phyloP scores from a whole-genome alignment of 345 rosid genomes.

The Populus euphratica region DNA sequence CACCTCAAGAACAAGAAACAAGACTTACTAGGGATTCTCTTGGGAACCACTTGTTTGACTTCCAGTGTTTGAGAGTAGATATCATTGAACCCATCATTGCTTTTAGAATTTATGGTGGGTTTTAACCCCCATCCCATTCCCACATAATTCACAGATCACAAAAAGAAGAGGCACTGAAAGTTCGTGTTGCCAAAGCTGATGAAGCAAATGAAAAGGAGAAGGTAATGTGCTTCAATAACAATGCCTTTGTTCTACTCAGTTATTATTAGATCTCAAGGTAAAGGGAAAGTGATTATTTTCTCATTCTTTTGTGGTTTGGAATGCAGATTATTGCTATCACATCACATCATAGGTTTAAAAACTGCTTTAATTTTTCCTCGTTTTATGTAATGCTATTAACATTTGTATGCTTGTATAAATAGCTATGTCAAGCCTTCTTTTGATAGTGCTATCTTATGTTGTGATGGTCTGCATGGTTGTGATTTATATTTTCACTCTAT shows the following conservation, averaged over 20 bases:
- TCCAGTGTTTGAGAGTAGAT: background rate
- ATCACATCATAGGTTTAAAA: background rate
- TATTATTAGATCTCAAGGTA: background rate
- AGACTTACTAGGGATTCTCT: background rate
- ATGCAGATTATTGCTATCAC: background rate
- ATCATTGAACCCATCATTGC: background rate
- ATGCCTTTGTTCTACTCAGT: background rate
- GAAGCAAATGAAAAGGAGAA: slow-evolving; percentile 77
- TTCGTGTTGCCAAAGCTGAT: slow-evolving; percentile 73
- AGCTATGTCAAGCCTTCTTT: background rate
- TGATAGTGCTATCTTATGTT: background rate
- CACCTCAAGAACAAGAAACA: background rate
- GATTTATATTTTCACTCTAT: background rate
- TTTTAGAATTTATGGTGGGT: background rate
- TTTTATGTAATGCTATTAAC: background rate
- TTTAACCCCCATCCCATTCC: background rate
- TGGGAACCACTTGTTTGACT: background rate
- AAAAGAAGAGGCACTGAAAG: slow-evolving; percentile 87
- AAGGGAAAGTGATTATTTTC: background rate
- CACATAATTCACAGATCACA: slow-evolving; percentile 42
- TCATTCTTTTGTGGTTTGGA: background rate
- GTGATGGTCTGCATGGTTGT: background rate
- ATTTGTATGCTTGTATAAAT: background rate
- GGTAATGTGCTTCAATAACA: slow-evolving; percentile 32
- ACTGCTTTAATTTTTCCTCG: background rate